A percentile compares a stretch with the other conserved stretches of the same genome.
Conservation (phyloP, 352 stramenopile species). For the Globisporangium perplexum region DNA sequence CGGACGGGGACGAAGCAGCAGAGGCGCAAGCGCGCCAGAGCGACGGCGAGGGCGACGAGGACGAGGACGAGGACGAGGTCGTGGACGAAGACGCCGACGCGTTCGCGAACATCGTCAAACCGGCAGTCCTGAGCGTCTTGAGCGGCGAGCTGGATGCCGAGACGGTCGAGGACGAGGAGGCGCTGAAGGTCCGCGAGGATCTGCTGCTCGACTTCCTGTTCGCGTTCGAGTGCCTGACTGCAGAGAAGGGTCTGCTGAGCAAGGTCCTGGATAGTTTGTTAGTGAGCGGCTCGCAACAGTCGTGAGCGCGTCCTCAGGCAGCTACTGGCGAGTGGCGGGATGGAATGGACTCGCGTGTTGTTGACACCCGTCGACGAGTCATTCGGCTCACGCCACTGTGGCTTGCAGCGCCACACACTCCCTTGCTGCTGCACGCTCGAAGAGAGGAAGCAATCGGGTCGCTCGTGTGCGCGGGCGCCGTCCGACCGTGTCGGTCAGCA, state of each 20-base stretch:
- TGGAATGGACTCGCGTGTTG: background rate
- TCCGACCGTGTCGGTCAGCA: no score
- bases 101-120: conserved; percentile 72
- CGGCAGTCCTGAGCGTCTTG: conserved; percentile 70
- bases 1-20: background rate
- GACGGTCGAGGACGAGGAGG: conserved; percentile 14
- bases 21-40: conserved; percentile 1
- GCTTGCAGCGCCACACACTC: no score
- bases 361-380: no score
- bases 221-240: conserved; percentile 63
- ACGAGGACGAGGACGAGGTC: conserved; percentile 13
- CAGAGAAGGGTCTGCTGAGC: conserved; percentile 51
- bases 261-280: conserved; percentile 64
- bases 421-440: background rate
- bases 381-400: no score
- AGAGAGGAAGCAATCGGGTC: background rate
- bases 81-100: conserved; percentile 34
- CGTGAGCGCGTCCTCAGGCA: conserved; percentile 3
- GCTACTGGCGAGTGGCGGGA: background rate
- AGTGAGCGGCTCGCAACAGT: conserved; percentile 11
- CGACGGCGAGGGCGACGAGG: conserved; percentile 17
- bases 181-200: conserved; percentile 54
- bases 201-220: conserved; percentile 77
- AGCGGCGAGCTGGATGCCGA: conserved; percentile 33
- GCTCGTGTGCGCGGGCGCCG: no score